A percentile compares a stretch with the other conserved stretches of the same genome.
phyloP scores from a whole-genome alignment of 306 rosid genomes.

The Cyamopsis tetragonoloba region DNA sequence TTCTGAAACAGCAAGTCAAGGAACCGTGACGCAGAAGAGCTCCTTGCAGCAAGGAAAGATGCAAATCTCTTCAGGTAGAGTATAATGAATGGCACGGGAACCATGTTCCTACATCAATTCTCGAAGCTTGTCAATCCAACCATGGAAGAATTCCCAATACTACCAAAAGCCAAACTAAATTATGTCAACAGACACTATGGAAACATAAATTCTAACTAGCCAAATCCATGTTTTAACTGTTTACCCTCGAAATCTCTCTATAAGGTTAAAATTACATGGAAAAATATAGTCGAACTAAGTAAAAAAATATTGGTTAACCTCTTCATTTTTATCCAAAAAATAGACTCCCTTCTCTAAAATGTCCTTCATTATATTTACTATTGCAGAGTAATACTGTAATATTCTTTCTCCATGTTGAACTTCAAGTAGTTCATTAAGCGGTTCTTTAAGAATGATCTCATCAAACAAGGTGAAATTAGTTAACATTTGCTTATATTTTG shows the following conservation, averaged over 20 bases:
- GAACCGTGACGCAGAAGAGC: conserved; percentile 46
- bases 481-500: too few relatives aligned
- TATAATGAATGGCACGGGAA: conserved; percentile 83
- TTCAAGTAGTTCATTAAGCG: too few relatives aligned
- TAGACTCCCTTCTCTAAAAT: too few relatives aligned
- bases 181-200: neutral
- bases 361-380: too few relatives aligned
- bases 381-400: too few relatives aligned
- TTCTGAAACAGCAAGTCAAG: conserved; percentile 63
- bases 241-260: neutral
- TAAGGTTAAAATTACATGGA: neutral
- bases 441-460: too few relatives aligned
- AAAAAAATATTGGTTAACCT: too few relatives aligned
- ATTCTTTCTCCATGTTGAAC: too few relatives aligned
- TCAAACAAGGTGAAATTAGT: too few relatives aligned
- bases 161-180: neutral
- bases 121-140: conserved; percentile 12
- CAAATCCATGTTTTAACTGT: neutral
- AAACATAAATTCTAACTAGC: neutral
- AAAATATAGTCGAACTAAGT: neutral
- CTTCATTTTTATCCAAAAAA: too few relatives aligned
- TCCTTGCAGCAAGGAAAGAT: conserved; percentile 70
- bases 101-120: conserved; percentile 73
- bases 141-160: conserved; percentile 6
- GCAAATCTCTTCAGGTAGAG: conserved; percentile 75